These are phyloP conservation scores for Diaporthe sp. DNA, from an alignment of 2,329 filamentous ascomycete genomes.

Conservation along the genomic window DNA sequence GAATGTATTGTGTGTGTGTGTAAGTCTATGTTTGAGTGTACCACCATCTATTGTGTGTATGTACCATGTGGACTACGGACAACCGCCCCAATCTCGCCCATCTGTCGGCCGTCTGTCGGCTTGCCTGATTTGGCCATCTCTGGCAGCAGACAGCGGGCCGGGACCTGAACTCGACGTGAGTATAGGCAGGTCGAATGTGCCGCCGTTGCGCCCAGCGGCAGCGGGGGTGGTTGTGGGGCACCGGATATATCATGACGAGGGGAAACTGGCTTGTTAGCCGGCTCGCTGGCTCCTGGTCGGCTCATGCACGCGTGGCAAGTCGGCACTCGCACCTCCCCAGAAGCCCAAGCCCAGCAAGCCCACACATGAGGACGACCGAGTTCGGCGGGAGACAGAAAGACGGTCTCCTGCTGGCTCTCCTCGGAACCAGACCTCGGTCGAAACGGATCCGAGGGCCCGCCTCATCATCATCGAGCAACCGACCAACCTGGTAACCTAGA, in stretches of 20 bases:
- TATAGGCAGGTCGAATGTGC: background rate
- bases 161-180: background rate
- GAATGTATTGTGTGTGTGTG: background rate
- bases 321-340: background rate
- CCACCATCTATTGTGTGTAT: background rate
- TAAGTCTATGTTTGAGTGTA: background rate
- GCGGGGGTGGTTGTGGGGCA: slow-evolving; percentile 11
- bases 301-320: background rate
- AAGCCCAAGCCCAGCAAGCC: background rate
- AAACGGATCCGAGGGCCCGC: slow-evolving; percentile 11
- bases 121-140: slow-evolving; percentile 19
- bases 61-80: background rate
- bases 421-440: slow-evolving; percentile 8
- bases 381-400: background rate
- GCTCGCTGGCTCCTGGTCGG: slow-evolving; percentile 7
- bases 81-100: background rate
- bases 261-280: slow-evolving; percentile 5
- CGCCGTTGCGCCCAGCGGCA: background rate
- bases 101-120: slow-evolving; percentile 2
- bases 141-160: background rate
- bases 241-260: background rate
- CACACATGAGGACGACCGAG: slow-evolving; percentile 11
- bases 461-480: background rate
- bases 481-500: too few relatives aligned
- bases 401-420: background rate